Evolutionary conservation across 169 alveolate species (phyloP), one percentile per base, ranked within the genome.

Genomic region (Cyclospora cayetanensis): DNA sequence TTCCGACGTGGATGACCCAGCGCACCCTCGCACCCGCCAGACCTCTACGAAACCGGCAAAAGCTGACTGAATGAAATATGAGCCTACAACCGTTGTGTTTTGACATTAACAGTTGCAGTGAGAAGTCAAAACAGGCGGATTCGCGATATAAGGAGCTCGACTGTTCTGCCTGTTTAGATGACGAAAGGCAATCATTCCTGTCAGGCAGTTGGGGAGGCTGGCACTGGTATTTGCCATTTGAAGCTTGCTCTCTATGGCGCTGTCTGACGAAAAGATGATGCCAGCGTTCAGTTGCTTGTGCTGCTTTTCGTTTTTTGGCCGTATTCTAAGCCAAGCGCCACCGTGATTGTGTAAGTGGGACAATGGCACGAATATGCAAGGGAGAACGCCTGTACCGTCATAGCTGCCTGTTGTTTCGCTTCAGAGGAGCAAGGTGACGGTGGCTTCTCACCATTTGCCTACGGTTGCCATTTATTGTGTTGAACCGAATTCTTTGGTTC

Each of bases 1-100:
- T 50, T 60, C 94, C 18, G 96, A 84, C 27, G 94, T 90, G 34
- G 95, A 89, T 52, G n/a, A 52, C 55, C 29, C 89, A 80, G 74
- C 42, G 68, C 89, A 80, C 76, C n/a, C 52, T 20, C 72, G 72
- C 7, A 15, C n/a, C 72, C 31, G 31, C 11, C 39, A 80, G 18
- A 50, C 50, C 74, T 29, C 89, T 12, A 20, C 89, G 22, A 80
- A 80, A 31, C 53, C 52, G 15, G 46, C 89, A 63, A 80, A 52
- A 39, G 53, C 39, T 34, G 74, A 52, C 12, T 46, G 53, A 52
- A 7, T 20, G 35, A 27, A 63, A 35, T 39, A 5, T 42, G 52
- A 20, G 74, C 41, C 31, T 27, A 74, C 87, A 35, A 34, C 15
- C 34, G 72, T 60, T 80, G 50, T 25, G 46, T 9, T 27, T 80